Conservation (phyloP, 208 protist species). For the Crithidia acanthocephali region DNA sequence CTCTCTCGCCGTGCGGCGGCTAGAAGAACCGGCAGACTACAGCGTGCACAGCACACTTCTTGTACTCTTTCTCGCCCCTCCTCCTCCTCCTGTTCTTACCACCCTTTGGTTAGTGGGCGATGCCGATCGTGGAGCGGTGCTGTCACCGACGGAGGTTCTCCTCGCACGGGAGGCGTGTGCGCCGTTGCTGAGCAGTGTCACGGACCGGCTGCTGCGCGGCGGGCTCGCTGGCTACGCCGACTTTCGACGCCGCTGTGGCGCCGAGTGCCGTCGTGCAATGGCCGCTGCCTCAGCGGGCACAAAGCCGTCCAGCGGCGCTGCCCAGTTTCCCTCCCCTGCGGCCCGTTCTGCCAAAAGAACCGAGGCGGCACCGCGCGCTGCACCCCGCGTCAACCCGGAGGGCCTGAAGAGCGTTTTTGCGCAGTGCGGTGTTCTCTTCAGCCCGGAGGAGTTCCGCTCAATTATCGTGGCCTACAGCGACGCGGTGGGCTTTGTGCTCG, state of each 20-base stretch:
- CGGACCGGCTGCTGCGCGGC: conserved; percentile 69
- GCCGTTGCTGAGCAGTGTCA: conserved; percentile 50
- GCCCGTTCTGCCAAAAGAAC: too few species aligned
- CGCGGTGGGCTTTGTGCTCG: conserved; percentile 72
- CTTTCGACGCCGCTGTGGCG: conserved; percentile 40
- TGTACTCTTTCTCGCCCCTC: too few species aligned
- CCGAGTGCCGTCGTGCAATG: conserved; percentile 39
- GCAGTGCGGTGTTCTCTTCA: conserved; percentile 66
- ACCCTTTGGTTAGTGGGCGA: conserved; percentile 4
- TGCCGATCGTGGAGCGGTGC: conserved; percentile 25
- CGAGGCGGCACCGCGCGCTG: background rate
- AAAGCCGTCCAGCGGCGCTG: too few species aligned
- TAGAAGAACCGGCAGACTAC: background rate
- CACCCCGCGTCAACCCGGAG: conserved; percentile 70
- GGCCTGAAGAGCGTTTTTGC: conserved; percentile 61
- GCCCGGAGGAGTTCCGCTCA: conserved; percentile 47
- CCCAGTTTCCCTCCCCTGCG: too few species aligned
- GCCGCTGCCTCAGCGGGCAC: too few species aligned
- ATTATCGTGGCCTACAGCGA: conserved; percentile 75
- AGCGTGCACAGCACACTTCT: background rate
- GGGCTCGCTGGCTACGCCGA: conserved; percentile 63
- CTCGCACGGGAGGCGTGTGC: conserved; percentile 61
- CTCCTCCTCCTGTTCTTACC: background rate
- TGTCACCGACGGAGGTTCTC: conserved; percentile 45
- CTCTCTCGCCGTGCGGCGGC: too few species aligned